Base-by-base conservation (phyloP, 345 rosid genomes). In the Heritiera fomes region DNA sequence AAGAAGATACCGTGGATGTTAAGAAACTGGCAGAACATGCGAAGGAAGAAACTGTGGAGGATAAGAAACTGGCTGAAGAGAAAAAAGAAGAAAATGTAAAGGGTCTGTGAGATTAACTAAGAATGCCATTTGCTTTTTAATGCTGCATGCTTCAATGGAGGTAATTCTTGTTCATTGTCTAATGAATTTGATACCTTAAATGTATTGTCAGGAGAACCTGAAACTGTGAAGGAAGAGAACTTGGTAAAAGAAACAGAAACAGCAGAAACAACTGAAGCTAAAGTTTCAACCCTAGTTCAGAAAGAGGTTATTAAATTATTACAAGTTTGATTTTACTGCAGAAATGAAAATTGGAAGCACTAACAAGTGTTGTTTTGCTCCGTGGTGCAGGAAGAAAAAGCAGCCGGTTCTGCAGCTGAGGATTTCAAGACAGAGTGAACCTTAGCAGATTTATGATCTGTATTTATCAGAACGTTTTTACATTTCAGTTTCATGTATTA, bases 221-320 rank as follows among this genome's bases (percentile, higher is more conserved):
- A 30, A 73, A 75, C 1, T 4, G 77, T 9, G 68, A 74, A 76
- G 69, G 77, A 82, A 67, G 88, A 81, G 62, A 38, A 72, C 7
- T 14, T 40, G 77, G 65, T 73, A 12, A 18, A 73, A 59, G 65
- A 41, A 41, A 8, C 40, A 70, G 79, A 32, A 65, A 23, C 74
- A 13, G 50, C 75, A 23, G 32, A 32, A 43, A 41, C 53, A 23
- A 34, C 34, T 23, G 71, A 76, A 78, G 61, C 66, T 38, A 69
- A 76, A 70, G 80, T 61, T 77, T 64, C 80, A 46, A 64, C 23
- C 46, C 30, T 63, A 14, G 28, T 23, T 40, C 75, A 10, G 71
- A 45, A 79, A 41, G 50, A 76, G 78, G 76, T 76, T 6, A 41
- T 66, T 41, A 23, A 1, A 20, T 23, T 56, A 56, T 23, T 30